Percentiles rank a stretch among this genome's conserved stretches.
Conservation (phyloP, 1,284 basidiomycete genomes). For the Sanghuangporus sanghuang region DNA sequence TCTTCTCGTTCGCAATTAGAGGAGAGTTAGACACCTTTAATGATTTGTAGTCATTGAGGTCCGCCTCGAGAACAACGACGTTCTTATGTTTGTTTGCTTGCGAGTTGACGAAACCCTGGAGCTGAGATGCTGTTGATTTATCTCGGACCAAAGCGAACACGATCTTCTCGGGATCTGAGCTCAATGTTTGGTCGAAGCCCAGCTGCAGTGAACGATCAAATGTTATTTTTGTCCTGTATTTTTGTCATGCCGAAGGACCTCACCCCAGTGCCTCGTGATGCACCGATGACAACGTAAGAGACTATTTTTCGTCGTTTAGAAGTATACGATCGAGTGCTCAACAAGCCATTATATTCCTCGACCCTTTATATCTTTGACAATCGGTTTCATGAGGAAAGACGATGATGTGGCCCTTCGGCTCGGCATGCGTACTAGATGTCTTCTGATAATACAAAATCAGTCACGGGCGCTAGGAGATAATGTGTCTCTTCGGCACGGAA, state of each 20-base stretch:
- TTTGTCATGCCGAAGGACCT: background rate
- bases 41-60: constrained; percentile 26
- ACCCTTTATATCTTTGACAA: too few species aligned
- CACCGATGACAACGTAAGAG: constrained; percentile 29
- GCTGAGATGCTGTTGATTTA: constrained; percentile 18
- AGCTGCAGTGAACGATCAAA: constrained; percentile 20
- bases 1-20: background rate
- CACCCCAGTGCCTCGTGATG: constrained; percentile 30
- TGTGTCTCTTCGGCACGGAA: too few species aligned
- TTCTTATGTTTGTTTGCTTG: constrained; percentile 20
- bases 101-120: constrained; percentile 18
- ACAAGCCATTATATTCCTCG: too few species aligned
- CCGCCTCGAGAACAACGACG: constrained; percentile 29
- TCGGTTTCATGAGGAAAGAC: too few species aligned
- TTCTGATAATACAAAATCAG: too few species aligned
- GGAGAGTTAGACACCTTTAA: constrained; percentile 22
- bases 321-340: too few species aligned
- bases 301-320: constrained; percentile 19
- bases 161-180: constrained; percentile 21
- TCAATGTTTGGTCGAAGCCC: constrained; percentile 30
- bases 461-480: too few species aligned
- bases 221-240: background rate
- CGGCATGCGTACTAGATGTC: too few species aligned
- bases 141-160: constrained; percentile 32
- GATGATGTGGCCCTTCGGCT: too few species aligned